A percentile compares a stretch with the other conserved stretches of the same genome.
Evolutionary conservation across 2,329 filamentous ascomycete species (phyloP).

Genomic region (Chrysoporthe puriensis): DNA sequence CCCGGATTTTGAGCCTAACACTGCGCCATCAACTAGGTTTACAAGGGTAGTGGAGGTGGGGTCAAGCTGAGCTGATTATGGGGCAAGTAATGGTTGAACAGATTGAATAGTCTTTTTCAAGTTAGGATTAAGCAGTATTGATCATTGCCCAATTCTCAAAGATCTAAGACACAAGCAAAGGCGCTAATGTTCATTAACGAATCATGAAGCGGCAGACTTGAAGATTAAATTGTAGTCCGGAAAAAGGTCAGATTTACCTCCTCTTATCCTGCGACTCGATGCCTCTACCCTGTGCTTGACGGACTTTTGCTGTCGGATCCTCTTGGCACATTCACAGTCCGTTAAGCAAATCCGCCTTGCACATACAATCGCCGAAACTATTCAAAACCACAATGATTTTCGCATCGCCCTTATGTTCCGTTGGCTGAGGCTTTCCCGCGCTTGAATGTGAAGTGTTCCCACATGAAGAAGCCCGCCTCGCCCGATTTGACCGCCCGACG

Average conservation of each 20-base stretch:
- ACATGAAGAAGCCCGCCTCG: conserved; percentile 96
- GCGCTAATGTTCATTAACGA: neutral
- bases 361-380: too few relatives aligned
- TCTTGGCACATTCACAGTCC: neutral
- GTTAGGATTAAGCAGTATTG: neutral
- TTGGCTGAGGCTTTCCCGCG: conserved; percentile 38
- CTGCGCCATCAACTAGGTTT: conserved; percentile 1
- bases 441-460: conserved; percentile 98
- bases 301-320: neutral
- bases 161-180: neutral
- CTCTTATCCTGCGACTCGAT: neutral
- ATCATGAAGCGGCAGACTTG: neutral
- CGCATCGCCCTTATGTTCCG: too few relatives aligned
- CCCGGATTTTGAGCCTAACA: conserved; percentile 2
- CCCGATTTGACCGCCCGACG: conserved; percentile 73
- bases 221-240: neutral
- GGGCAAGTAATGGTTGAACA: neutral
- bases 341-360: too few relatives aligned
- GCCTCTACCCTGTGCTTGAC: neutral
- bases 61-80: neutral
- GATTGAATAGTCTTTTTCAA: neutral
- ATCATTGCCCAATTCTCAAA: neutral
- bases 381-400: too few relatives aligned
- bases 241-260: neutral
- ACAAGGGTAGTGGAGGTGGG: neutral